Base-by-base conservation (phyloP, 139 green algal species). In the Chlamydomonas applanata region DNA sequence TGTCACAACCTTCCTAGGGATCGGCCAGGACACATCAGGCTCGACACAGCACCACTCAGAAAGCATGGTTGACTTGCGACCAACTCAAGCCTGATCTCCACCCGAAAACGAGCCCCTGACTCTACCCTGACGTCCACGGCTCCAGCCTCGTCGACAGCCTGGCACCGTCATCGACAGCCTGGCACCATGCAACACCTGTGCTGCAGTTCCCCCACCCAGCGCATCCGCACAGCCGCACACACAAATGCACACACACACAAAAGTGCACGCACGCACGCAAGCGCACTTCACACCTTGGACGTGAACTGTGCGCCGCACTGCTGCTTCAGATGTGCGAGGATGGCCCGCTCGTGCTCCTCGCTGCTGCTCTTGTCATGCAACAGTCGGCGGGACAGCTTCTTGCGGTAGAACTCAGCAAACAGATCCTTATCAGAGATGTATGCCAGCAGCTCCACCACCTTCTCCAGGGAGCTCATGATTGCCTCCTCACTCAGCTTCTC, bases 271-370 rank as follows among this genome's bases (percentile, higher is more conserved):
- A n/a, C n/a, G n/a, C n/a, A n/a, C n/a, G n/a, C n/a, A n/a, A n/a
- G 11, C 65, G 32, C 34, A 36, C 24, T 40, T 2, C 35, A 22
- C 40, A 92, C 85, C 85, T 96, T 98, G 54, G 84, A 92, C 11
- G 93, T 97, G 83, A 97, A 97, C 85, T 97, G 93, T 44, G 92
- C 91, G 25, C 96, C 96, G 78, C 95, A 99, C 86, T 99, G 95
- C 91, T 98, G 92, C 90, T 99, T 99, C 40, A 99, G 88, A 27
- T 93, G 93, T 3, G 92, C 88, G 52, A 99, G 85, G 74, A 99
- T 93, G 72, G 78, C 87, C 54, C 94, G 92, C 88, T 99, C 96
- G 72, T 97, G 93, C 74, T 99, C 95, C 61, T 99, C 96, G 30
- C 79, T 91, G 30, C 88, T 88, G 32, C 75, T 92, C 81, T 91